Base-by-base conservation (phyloP, 2,329 filamentous ascomycete species). In the Chaetomium sp. region DNA sequence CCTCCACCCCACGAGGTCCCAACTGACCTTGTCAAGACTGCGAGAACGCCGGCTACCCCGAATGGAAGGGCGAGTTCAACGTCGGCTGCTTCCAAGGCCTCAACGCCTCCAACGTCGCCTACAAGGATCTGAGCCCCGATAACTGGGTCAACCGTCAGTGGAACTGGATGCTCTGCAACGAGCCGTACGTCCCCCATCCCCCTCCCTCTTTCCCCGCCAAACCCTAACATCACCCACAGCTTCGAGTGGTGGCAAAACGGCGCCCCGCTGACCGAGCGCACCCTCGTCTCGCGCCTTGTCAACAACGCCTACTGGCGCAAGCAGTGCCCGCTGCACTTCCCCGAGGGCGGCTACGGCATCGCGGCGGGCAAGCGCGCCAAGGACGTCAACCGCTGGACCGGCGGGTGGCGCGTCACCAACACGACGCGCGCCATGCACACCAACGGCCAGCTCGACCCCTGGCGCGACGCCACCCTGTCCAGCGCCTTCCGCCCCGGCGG, bases 151-250 rank as follows among this genome's bases (percentile, higher is more conserved):
- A 84, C 72, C 76, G 83, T 3, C 83, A 85, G 68, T 86, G 82
- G 83, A 74, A 77, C 16, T 86, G 83, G 83, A 78, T 86, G 73
- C 75, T 81, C 6, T 86, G 84, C 76, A 85, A 86, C 72, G 76
- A 79, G 65, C 77, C 78, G 72, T 73, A 67, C 13, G 23, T 29
- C 13, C 50, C 51, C 54, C 25, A 1, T 23, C n/a, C 16, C 21
- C 1, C 31, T 29, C 4, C 8, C 2, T 33, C 6, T 12, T 21
- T 4, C 29, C 13, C n/a, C n/a, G n/a, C n/a, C n/a, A n/a, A n/a
- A n/a, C n/a, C 19, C 42, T 25, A 31, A 10, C 2, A 33, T 21
- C 4, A 7, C 29, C 12, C 42, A 50, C 51, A 74, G 72, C 56
- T 75, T 80, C 54, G 76, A 75, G 66, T 78, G 72, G 69, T 78